phyloP scores from a whole-genome alignment of 2,329 filamentous ascomycete species.

The Nothopassalora personata region DNA sequence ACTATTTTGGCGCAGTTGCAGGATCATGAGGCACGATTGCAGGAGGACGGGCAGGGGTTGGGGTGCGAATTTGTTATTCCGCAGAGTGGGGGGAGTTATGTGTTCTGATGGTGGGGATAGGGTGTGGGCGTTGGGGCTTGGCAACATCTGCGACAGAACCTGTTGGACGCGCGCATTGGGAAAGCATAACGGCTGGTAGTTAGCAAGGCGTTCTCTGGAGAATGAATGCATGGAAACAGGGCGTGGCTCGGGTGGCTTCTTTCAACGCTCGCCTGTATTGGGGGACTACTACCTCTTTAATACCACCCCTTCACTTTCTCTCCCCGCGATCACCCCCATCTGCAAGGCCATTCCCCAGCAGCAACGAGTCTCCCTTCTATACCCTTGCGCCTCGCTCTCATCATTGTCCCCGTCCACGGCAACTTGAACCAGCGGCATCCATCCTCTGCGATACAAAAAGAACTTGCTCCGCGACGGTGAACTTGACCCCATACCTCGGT shows the following conservation, averaged over 20 bases:
- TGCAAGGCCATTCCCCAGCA: no score
- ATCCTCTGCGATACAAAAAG: no score
- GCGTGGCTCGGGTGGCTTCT: background rate
- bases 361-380: no score
- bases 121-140: background rate
- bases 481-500: no score
- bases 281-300: no score
- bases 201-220: background rate
- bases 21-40: conserved; percentile 52
- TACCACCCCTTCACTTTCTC: no score
- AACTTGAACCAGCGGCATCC: no score
- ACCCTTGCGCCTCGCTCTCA: no score
- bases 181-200: background rate
- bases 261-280: no score
- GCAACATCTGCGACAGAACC: background rate
- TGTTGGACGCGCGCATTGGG: background rate
- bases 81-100: conserved; percentile 55
- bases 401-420: no score
- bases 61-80: conserved; percentile 79
- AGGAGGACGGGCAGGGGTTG: conserved; percentile 51
- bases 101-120: conserved; percentile 36
- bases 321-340: no score
- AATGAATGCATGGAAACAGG: background rate
- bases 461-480: no score
- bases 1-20: conserved; percentile 65